Percentiles rank a stretch among this genome's conserved stretches.
phyloP scores from a whole-genome alignment of 148 eudicot species.

The Persicaria maculosa region DNA sequence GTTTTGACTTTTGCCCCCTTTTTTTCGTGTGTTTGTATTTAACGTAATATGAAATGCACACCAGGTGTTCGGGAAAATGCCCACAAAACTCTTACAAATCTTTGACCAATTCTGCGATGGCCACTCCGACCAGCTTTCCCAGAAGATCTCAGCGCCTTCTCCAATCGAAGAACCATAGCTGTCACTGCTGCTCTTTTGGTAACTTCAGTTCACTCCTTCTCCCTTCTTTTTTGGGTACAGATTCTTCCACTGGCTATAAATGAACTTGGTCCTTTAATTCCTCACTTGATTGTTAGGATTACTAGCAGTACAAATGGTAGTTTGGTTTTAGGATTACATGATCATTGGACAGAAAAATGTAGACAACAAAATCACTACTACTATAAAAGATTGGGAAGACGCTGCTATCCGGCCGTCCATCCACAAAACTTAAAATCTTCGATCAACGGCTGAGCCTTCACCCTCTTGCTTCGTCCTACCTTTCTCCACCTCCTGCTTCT shows the following conservation, averaged over 20 bases:
- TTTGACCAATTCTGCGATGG: not conserved
- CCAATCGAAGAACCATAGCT: not conserved
- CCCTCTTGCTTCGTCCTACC: too few species aligned
- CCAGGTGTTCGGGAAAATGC: conserved; percentile 8
- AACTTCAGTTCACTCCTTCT: not conserved
- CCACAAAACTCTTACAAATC: not conserved
- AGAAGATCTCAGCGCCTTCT: conserved; percentile 11
- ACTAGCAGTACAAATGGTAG: not conserved
- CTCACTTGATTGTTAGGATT: not conserved
- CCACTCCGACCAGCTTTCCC: not conserved
- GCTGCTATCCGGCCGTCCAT: too few species aligned
- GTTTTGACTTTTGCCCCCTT: too few species aligned
- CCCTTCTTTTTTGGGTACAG: not conserved
- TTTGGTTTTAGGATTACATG: not conserved
- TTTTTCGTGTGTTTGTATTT: too few species aligned
- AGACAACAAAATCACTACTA: not conserved
- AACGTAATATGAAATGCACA: not conserved
- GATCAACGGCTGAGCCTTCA: too few species aligned
- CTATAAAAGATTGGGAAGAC: too few species aligned
- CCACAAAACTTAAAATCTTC: too few species aligned
- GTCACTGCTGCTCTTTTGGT: not conserved
- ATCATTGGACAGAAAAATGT: not conserved
- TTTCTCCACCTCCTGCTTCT: too few species aligned
- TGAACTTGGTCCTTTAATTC: too few species aligned
- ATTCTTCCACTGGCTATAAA: not conserved